These are phyloP conservation scores for Crithidia expoeki DNA, from an alignment of 208 protist species.

Conservation along the genomic window DNA sequence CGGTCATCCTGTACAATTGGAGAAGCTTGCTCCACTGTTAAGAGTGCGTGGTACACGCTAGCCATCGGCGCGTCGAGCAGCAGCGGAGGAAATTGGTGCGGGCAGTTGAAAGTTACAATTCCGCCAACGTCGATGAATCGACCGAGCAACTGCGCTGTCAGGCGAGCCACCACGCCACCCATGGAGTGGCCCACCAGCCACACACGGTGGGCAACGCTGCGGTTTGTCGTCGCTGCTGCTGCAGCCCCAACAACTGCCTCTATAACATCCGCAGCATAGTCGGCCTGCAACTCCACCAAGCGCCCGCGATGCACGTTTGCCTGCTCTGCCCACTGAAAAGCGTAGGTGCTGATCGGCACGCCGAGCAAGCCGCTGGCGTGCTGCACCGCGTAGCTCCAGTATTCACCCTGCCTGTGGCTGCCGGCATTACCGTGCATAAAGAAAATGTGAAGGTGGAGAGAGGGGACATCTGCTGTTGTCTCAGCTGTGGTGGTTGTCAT, in stretches of 20 bases:
- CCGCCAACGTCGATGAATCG: constrained; percentile 22
- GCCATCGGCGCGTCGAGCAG: constrained; percentile 54
- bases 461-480: too few relatives aligned
- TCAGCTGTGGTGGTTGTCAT: background rate
- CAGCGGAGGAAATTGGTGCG: constrained; percentile 45
- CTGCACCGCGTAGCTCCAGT: constrained; percentile 37
- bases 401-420: constrained; percentile 33
- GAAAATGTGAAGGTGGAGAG: constrained; percentile 35
- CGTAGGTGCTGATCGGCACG: constrained; percentile 21
- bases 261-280: constrained; percentile 48
- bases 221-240: background rate
- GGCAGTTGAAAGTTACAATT: constrained; percentile 58
- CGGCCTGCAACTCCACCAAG: constrained; percentile 45
- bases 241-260: background rate
- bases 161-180: constrained; percentile 52
- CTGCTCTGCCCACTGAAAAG: constrained; percentile 52
- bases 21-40: constrained; percentile 1
- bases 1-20: background rate
- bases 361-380: background rate
- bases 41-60: constrained; percentile 36
- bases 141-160: constrained; percentile 34
- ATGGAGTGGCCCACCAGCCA: constrained; percentile 71
- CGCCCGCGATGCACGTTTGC: constrained; percentile 58
- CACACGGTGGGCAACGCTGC: constrained; percentile 10
- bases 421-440: constrained; percentile 65